Evolutionary conservation across 73 alveolate species (phyloP).

Genomic region (Effrenium voratum): DNA sequence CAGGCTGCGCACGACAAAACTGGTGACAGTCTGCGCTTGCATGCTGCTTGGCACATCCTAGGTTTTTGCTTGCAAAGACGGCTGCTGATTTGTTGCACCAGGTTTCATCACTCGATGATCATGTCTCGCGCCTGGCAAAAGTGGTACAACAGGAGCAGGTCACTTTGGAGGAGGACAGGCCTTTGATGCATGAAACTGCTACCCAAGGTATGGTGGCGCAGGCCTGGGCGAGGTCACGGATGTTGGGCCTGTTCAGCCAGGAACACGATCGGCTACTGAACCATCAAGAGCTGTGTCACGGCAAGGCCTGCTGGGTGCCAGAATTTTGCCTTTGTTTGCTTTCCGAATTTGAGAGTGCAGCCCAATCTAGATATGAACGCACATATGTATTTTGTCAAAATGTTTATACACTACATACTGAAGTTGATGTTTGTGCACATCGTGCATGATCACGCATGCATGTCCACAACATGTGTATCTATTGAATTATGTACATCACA

Average conservation of each 20-base stretch:
- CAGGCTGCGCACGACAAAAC: conserved; percentile 55
- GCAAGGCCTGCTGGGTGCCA: too few species aligned
- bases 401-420: too few species aligned
- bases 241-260: not conserved
- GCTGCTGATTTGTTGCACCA: not conserved
- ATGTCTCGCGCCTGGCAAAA: conserved; percentile 34
- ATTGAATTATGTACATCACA: too few species aligned
- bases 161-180: conserved; percentile 30
- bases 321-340: too few species aligned
- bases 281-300: conserved; percentile 17
- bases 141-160: conserved; percentile 68
- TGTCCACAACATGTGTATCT: too few species aligned
- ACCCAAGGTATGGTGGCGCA: not conserved
- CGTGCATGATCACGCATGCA: too few species aligned
- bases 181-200: not conserved
- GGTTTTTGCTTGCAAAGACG: not conserved
- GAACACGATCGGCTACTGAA: conserved; percentile 25
- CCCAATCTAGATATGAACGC: too few species aligned
- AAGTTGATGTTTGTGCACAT: too few species aligned
- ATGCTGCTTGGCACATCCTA: not conserved
- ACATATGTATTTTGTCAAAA: too few species aligned
- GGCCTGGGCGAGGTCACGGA: not conserved
- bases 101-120: conserved; percentile 63
- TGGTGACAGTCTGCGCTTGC: conserved; percentile 59
- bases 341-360: too few species aligned